Evolutionary conservation across 164 flowering plant genomes (phyloP), one percentile per base, ranked within the genome.

Genomic region (Chimonanthus praecox): DNA sequence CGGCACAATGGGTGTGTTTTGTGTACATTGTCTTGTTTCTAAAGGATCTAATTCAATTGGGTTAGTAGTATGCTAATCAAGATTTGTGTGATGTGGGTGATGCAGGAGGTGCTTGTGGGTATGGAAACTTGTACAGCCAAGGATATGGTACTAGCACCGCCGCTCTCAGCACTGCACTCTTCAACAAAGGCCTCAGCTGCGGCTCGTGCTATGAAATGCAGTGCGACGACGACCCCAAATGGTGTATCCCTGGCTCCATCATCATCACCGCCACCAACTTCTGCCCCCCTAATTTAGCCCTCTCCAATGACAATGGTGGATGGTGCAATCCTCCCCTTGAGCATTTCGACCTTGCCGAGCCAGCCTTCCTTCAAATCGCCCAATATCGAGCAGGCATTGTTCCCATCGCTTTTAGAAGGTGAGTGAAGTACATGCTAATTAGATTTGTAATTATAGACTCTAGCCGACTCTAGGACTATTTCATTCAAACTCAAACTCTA

Each of bases 301-400:
- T 72, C n/a, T 47, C 88, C 0, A 83, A 74, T 65, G 73, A 83
- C 75, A 77, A 85, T 21, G 86, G 88, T 18, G 88, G 88, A 0
- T 85, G 88, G 86, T 83, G 86, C 86, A 85, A 82, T 51, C 85
- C 86, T 5, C 88, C 88, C 33, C 86, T 76, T 45, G 82, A 77
- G 43, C 88, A 85, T 69, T 85, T 84, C 58, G 88, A 84, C 63
- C 47, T 85, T 46, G 86, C 88, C 0, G 75, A 84, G 73, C 88
- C 85, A 16, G 86, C 85, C 61, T 85, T 85, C 80, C 64, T 83
- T 47, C 80, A 79, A 47, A 85, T 85, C 51, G 88, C 83, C 0
- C 78, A 79, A 50, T 84, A 83, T 73, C 72, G 75, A 3, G 85
- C 88, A 15, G 87, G 85, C 4, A 85, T 85, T 7, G 84, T 85